Evolutionary conservation across 2,329 filamentous ascomycete species (phyloP), one percentile per base, ranked within the genome.

Genomic region (Xylariaceae sp.): DNA sequence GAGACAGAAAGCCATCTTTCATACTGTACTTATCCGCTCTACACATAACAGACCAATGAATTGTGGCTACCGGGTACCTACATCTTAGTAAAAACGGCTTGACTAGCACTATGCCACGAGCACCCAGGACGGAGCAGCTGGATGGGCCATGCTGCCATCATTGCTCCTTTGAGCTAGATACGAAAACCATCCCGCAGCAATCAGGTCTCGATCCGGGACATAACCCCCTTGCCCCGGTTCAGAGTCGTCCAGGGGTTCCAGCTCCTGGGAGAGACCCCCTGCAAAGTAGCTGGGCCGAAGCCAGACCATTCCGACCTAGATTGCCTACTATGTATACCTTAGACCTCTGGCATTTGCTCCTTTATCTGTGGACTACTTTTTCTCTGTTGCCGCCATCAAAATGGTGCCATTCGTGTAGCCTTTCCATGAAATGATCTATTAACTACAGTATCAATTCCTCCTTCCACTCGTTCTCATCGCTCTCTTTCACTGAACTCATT

Each of bases 221-320:
- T 52, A 21, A 29, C 8, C n/a, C 47, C 52, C 46, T 41, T 49
- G 30, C 18, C 50, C 44, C 32, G 40, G 54, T 41, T 50, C 29
- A 40, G 40, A 50, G 40, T 49, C 33, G 40, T 41, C 43, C 37
- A 46, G 37, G 29, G 47, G 21, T 30, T 47, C 50, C 51, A 45
- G 51, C 55, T 51, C 16, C 27, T 53, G 54, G 35, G 54, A 41
- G 44, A 37, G 46, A 40, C 40, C 40, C 55, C 55, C 44, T 58
- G 55, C 27, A 30, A 36, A 18, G 42, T 41, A 57, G 55, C 55
- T 57, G 55, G 46, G 11, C 46, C 50, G 39, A 40, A 51, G 24
- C 8, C 24, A 37, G 45, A 39, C 46, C 47, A 45, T 42, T 47
- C 40, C 43, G 47, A 55, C 55, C 47, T 58, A 48, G 50, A 50